These are phyloP conservation scores for Aureobasidium pullulans DNA, from an alignment of 2,329 filamentous ascomycete genomes.

Conservation along the genomic window DNA sequence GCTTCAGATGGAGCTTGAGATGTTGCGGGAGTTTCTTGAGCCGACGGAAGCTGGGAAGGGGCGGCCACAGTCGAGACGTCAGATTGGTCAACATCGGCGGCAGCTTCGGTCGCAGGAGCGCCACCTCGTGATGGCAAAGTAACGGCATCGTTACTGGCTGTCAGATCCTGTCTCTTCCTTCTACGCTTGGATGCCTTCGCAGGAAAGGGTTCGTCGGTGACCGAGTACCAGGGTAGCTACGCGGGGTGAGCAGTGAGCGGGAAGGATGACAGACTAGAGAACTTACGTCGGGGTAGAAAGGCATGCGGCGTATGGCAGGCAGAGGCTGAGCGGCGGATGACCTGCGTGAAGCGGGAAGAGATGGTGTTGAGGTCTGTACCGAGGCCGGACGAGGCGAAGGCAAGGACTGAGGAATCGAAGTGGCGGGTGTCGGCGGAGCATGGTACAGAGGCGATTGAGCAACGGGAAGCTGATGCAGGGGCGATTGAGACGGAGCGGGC, in stretches of 20 bases:
- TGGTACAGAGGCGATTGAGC: slow-evolving; percentile 7
- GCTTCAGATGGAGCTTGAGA: slow-evolving; percentile 52
- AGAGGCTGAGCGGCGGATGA: slow-evolving; percentile 20
- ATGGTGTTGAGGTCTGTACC: slow-evolving; percentile 26
- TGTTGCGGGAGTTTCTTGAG: slow-evolving; percentile 48
- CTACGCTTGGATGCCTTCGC: slow-evolving; percentile 41
- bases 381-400: slow-evolving; percentile 25
- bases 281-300: slow-evolving; percentile 45
- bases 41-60: slow-evolving; percentile 24
- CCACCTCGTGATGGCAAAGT: slow-evolving; percentile 45
- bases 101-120: slow-evolving; percentile 21
- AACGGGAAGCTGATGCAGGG: slow-evolving; percentile 9
- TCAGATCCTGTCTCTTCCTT: slow-evolving; percentile 33
- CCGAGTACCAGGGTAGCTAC: slow-evolving; percentile 56
- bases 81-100: slow-evolving; percentile 28
- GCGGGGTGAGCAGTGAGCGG: neutral
- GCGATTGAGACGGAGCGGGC: slow-evolving; percentile 14
- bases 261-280: neutral
- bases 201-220: slow-evolving; percentile 47
- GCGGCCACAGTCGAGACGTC: slow-evolving; percentile 38
- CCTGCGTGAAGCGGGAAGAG: slow-evolving; percentile 21
- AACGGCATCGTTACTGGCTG: slow-evolving; percentile 29
- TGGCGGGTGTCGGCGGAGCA: slow-evolving; percentile 19
- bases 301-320: slow-evolving; percentile 26
- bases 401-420: slow-evolving; percentile 29